phyloP scores from a whole-genome alignment of 257 asterid genomes.

The Capsicum rhomboideum region DNA sequence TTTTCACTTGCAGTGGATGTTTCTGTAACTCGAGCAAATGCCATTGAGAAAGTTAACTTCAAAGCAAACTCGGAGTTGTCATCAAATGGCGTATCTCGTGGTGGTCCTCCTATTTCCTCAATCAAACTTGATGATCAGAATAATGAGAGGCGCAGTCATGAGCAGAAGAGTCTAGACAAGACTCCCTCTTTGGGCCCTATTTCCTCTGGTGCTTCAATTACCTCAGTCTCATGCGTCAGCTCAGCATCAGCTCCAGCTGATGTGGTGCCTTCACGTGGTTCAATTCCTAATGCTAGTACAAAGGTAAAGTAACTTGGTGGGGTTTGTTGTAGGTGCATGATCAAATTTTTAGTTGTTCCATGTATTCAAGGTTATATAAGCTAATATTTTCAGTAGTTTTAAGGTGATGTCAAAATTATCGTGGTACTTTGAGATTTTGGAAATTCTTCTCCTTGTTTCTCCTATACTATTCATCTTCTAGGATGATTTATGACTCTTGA shows the following conservation, averaged over 20 bases:
- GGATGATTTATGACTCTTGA: background rate
- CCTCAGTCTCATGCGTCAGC: constrained; percentile 31
- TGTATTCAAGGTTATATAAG: background rate
- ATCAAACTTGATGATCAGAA: constrained; percentile 21
- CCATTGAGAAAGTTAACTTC: constrained; percentile 10
- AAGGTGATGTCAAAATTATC: background rate
- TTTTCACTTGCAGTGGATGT: constrained; percentile 25
- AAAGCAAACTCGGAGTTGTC: constrained; percentile 10
- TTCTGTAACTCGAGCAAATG: constrained; percentile 24
- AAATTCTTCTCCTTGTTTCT: background rate
- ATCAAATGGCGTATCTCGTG: constrained; percentile 16
- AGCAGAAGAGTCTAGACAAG: constrained; percentile 22
- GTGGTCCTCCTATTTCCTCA: constrained; percentile 12
- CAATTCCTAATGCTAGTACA: constrained; percentile 26
- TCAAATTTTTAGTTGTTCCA: background rate
- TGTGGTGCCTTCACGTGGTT: constrained; percentile 30
- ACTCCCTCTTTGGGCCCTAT: constrained; percentile 17
- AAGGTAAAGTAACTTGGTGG: constrained; percentile 32
- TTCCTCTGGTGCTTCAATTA: constrained; percentile 20
- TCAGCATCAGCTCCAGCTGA: constrained; percentile 39
- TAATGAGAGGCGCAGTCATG: constrained; percentile 16
- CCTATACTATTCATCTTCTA: background rate
- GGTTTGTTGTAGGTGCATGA: background rate
- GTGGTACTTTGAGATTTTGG: background rate
- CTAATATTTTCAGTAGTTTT: background rate